A percentile compares a stretch with the other conserved stretches of the same genome.
These are phyloP conservation scores for Magnolia changhungtana DNA, from an alignment of 164 flowering plant genomes.

Conservation along the genomic window DNA sequence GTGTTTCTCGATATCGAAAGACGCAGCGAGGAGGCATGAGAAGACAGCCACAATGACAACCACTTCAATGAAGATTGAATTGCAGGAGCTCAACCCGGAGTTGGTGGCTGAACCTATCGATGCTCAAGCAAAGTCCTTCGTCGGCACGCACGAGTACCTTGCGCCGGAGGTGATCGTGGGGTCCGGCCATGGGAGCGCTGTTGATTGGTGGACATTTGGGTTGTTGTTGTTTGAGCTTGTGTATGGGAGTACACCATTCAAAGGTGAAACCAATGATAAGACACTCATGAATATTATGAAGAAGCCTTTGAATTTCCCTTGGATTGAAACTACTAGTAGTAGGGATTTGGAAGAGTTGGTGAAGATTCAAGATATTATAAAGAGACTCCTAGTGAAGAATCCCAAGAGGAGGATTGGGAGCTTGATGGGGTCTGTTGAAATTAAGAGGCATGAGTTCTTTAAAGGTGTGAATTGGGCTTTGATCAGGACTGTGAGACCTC, in stretches of 20 bases:
- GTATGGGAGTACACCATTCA: conserved; percentile 82
- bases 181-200: conserved; percentile 75
- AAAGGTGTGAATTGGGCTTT: conserved; percentile 74
- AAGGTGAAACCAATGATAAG: conserved; percentile 61
- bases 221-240: conserved; percentile 71
- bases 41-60: conserved; percentile 13
- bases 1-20: too few relatives aligned
- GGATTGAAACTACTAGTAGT: conserved; percentile 19
- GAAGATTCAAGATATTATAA: conserved; percentile 26
- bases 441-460: conserved; percentile 79
- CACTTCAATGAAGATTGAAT: not conserved
- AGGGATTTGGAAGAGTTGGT: conserved; percentile 66
- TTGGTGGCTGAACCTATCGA: conserved; percentile 72
- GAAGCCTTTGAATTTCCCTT: conserved; percentile 29
- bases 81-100: conserved; percentile 28
- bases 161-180: conserved; percentile 80
- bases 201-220: conserved; percentile 98
- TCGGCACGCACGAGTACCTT: conserved; percentile 90
- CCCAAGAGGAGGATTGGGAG: conserved; percentile 68
- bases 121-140: conserved; percentile 68
- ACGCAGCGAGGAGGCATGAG: not conserved
- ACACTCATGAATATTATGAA: conserved; percentile 68
- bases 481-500: conserved; percentile 61
- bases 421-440: conserved; percentile 68
- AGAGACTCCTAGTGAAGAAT: conserved; percentile 60